Conservation (phyloP, 768 basidiomycete species). For the Lentinula boryana region DNA sequence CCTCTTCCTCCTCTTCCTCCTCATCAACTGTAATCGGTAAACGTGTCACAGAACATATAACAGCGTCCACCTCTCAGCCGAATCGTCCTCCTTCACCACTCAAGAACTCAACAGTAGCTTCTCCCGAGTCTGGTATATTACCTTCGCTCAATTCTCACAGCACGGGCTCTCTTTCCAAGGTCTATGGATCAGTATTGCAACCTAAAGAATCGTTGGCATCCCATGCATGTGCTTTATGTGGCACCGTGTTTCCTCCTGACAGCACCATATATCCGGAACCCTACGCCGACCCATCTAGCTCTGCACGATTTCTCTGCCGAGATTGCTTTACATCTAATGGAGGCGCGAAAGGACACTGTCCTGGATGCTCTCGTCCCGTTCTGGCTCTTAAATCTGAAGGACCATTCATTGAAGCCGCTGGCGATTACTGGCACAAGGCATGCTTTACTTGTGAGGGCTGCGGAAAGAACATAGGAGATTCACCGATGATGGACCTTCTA, state of each 20-base stretch:
- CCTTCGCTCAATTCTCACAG: conserved; percentile 45
- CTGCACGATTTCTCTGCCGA: conserved; percentile 65
- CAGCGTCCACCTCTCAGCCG: conserved; percentile 37
- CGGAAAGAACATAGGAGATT: conserved; percentile 63
- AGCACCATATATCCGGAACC: conserved; percentile 85
- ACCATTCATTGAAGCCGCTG: conserved; percentile 65
- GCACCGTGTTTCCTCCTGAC: conserved; percentile 65
- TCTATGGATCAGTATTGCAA: conserved; percentile 80
- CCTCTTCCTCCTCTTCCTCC: conserved; percentile 19
- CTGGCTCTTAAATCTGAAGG: conserved; percentile 74
- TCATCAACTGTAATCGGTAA: conserved; percentile 31
- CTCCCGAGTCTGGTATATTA: conserved; percentile 55
- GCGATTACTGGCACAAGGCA: conserved; percentile 73
- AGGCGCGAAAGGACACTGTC: conserved; percentile 73
- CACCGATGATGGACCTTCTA: conserved; percentile 78
- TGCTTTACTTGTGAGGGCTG: conserved; percentile 78
- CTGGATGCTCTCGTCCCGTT: conserved; percentile 62
- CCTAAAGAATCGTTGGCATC: conserved; percentile 67
- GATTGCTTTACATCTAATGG: conserved; percentile 67
- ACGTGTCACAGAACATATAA: conserved; percentile 54
- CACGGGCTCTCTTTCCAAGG: conserved; percentile 56
- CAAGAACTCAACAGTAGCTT: conserved; percentile 45
- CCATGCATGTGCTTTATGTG: conserved; percentile 65
- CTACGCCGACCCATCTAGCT: conserved; percentile 16
- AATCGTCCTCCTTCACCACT: conserved; percentile 52